A percentile compares a stretch with the other conserved stretches of the same genome.
Evolutionary conservation across 2,329 filamentous ascomycete genomes (phyloP).

Genomic region (Setomelanomma holmii): DNA sequence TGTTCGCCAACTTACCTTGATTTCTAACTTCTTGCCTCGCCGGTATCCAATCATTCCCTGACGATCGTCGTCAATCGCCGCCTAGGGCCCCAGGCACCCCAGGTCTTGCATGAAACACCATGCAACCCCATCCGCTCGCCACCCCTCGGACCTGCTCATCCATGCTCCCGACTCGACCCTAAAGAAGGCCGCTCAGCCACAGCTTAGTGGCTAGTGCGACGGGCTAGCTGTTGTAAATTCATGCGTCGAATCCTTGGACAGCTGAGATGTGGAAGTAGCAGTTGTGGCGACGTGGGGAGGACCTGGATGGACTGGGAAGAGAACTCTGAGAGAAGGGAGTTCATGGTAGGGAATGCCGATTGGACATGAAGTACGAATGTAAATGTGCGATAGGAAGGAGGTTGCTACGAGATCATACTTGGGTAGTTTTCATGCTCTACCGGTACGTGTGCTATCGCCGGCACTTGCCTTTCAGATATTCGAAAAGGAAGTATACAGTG

Average conservation of each 20-base stretch:
- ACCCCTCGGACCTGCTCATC: not conserved
- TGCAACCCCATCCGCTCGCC: not conserved
- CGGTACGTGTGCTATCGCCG: no score
- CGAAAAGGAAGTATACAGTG: no score
- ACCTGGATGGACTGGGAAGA: not conserved
- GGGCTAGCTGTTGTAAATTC: not conserved
- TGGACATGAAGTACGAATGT: no score
- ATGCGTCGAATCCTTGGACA: conserved; percentile 4
- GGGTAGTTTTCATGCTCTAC: no score
- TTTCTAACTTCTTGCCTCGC: no score
- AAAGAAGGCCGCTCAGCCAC: not conserved
- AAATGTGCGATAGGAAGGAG: no score
- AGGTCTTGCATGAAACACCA: not conserved
- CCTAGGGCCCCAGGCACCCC: not conserved
- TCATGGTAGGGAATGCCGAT: no score
- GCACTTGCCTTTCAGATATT: no score
- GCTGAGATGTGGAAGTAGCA: not conserved
- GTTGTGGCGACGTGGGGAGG: not conserved
- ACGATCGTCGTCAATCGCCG: not conserved
- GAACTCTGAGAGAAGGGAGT: no score
- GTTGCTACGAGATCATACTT: no score
- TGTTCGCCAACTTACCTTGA: no score
- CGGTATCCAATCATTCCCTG: no score
- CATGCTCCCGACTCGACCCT: not conserved
- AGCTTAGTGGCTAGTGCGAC: not conserved